Evolutionary conservation across 2,329 filamentous ascomycete species (phyloP), one percentile per base, ranked within the genome.

Genomic region (Chalara sp.): DNA sequence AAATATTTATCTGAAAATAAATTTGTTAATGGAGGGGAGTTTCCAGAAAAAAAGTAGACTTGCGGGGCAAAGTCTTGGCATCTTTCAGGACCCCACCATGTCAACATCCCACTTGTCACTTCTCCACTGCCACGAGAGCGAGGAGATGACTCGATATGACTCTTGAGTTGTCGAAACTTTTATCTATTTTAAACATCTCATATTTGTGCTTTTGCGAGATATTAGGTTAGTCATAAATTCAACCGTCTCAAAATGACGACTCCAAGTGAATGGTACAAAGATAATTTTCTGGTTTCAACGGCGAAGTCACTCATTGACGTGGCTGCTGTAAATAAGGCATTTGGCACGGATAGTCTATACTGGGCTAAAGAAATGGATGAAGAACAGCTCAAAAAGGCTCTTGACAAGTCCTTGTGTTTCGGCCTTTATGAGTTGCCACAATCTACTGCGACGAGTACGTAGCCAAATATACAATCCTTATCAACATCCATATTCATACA

Each of bases 281-380:
- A 75, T 56, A 71, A 73, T 50, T 84, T 80, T 64, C 67, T 83
- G 57, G 70, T 84, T 65, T 85, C 81, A 31, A 84, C 80, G 37
- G 76, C 85, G 61, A 75, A 74, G 32, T 61, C 67, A 7, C 75
- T 79, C 48, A 66, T 86, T 53, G 74, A 82, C 48, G 67, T 77
- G 29, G 64, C 72, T 35, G 73, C 73, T 33, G 68, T 86, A 58
- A 80, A 80, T 59, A 68, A 70, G 5, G 79, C 76, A 28, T 77
- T 84, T 56, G 71, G 63, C 12, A 76, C 75, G 1, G 78, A 83
- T 37, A 65, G 77, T 51, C 67, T 84, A 61, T 83, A 81, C 72
- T 86, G 83, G 81, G 75, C 79, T 28, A 72, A 72, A 43, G 64
- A 75, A 3, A 64, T 81, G 5, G 72, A 79, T 1, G 68, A 75